Evolutionary conservation across 1,284 basidiomycete species (phyloP).

Genomic region (Trichosporon asahii): DNA sequence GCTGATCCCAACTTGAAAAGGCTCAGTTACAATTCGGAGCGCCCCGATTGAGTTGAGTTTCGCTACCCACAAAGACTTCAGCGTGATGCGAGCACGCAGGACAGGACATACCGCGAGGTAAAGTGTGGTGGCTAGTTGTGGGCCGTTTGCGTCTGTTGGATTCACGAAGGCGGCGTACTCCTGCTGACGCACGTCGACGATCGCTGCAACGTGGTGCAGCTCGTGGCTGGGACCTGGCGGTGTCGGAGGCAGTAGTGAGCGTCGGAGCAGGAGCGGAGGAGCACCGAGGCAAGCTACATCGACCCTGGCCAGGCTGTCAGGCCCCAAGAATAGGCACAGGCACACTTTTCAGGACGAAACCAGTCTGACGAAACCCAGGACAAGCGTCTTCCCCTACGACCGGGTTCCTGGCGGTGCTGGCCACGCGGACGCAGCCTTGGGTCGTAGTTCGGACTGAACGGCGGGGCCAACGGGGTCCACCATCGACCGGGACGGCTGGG

Average conservation of each 20-base stretch:
- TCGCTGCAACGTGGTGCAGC: background rate
- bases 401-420: background rate
- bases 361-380: background rate
- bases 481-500: too few species aligned
- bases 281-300: background rate
- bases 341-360: background rate
- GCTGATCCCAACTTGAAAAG: background rate
- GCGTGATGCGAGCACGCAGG: background rate
- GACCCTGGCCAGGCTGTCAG: background rate
- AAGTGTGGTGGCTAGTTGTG: too few species aligned
- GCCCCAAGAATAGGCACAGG: background rate
- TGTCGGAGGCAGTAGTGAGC: too few species aligned
- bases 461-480: background rate
- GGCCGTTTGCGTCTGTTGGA: background rate
- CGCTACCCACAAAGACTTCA: background rate
- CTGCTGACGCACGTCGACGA: background rate
- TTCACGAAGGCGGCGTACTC: background rate
- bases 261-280: too few species aligned
- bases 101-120: background rate
- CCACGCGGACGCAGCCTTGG: background rate
- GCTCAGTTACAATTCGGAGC: slow-evolving; percentile 3
- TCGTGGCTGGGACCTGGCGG: background rate
- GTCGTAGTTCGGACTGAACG: background rate
- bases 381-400: background rate
- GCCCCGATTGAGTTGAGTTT: background rate